phyloP scores from a whole-genome alignment of 225 moss, liverwort and hornwort genomes.

The Anthoceros angustus region DNA sequence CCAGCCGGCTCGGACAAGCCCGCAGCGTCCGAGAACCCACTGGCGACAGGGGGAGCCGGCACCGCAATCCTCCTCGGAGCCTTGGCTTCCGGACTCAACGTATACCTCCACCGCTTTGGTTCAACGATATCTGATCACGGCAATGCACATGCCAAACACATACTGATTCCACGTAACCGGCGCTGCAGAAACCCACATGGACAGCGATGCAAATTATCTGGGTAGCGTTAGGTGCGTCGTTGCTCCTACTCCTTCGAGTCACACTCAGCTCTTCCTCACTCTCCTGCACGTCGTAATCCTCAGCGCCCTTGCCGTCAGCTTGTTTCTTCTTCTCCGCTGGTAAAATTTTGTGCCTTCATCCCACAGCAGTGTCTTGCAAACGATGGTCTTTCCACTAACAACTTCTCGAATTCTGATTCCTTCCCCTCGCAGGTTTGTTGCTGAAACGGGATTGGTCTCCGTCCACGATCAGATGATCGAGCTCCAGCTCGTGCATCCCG shows the following conservation, averaged over 20 bases:
- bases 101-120: background rate
- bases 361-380: background rate
- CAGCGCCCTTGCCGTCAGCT: background rate
- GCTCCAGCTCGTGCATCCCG: background rate
- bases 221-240: background rate
- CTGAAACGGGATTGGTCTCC: background rate
- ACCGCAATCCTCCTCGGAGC: background rate
- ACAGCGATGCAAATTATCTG: background rate
- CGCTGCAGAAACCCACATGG: background rate
- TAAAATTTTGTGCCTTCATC: background rate
- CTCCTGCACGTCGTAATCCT: background rate
- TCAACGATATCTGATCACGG: too few relatives aligned
- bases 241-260: background rate
- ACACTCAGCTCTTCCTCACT: background rate
- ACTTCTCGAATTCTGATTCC: background rate
- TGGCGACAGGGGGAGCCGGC: background rate
- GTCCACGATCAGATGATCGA: background rate
- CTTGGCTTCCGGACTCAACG: slow-evolving; percentile 1
- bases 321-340: background rate
- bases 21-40: too few relatives aligned
- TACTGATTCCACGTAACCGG: background rate
- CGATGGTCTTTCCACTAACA: background rate
- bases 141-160: too few relatives aligned
- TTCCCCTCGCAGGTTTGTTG: background rate
- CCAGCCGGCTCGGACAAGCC: too few relatives aligned